Evolutionary conservation across 257 asterid genomes (phyloP).

Genomic region (Anisodus tanguticus): DNA sequence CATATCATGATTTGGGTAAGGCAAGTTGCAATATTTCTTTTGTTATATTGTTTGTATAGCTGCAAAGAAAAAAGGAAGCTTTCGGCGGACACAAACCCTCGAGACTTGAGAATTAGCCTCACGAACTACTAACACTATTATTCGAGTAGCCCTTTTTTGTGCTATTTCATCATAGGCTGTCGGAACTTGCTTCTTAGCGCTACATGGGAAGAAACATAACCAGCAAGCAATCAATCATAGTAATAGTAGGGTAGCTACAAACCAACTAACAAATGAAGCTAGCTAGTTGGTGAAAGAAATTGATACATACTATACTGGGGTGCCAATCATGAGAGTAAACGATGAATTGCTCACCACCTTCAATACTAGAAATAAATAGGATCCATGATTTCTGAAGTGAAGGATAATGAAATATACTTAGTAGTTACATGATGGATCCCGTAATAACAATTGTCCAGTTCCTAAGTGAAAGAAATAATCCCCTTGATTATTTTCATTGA

Average conservation of each 20-base stretch:
- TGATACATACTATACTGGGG: not conserved
- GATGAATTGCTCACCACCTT: slow-evolving; percentile 8
- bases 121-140: too few relatives aligned
- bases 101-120: too few relatives aligned
- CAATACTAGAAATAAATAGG: not conserved
- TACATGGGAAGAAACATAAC: not conserved
- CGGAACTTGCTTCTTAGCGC: too few relatives aligned
- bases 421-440: not conserved
- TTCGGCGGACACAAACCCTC: too few relatives aligned
- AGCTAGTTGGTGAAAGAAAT: slow-evolving; percentile 13
- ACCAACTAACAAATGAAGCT: not conserved
- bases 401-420: slow-evolving; percentile 40
- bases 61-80: not conserved
- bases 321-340: slow-evolving; percentile 1
- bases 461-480: too few relatives aligned
- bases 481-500: too few relatives aligned
- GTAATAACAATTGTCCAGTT: slow-evolving; percentile 33
- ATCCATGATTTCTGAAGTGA: slow-evolving; percentile 17
- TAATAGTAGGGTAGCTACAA: slow-evolving; percentile 25
- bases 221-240: slow-evolving; percentile 31
- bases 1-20: slow-evolving; percentile 30
- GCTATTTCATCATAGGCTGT: too few relatives aligned
- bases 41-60: slow-evolving; percentile 29
- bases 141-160: too few relatives aligned
- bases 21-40: slow-evolving; percentile 16